Evolutionary conservation across 768 basidiomycete genomes (phyloP), one percentile per base, ranked within the genome.

Genomic region (Pleurotus citrinopileatus): DNA sequence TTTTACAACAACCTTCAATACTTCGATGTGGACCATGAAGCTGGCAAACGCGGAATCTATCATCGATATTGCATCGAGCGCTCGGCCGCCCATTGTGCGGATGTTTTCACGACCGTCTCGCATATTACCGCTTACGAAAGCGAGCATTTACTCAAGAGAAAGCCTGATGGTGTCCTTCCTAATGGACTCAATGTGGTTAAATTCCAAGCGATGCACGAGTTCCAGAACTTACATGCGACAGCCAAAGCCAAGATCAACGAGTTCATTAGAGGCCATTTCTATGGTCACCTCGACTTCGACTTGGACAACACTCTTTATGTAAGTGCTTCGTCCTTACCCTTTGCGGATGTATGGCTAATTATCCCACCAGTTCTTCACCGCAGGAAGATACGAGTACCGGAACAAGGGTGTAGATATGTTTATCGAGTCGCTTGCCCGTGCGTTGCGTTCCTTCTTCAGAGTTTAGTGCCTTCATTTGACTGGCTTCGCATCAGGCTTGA

Each of bases 321-420:
- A 56, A 42, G 84, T 71, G 13, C 13, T 36, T 42, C 52, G 19
- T 20, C 48, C 46, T 15, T 53, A 42, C 42, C 52, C 44, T 10
- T 45, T 12, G 9, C 25, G 42, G 36, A 15, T 55, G 32, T 44
- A 9, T 44, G 34, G 52, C 43, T 8, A 61, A 42, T 17, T 45
- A 62, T 28, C 1, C 45, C 9, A 34, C 28, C 65, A 97, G 91
- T 86, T 98, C 82, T 99, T 99, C 73, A 98, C 94, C 13, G 97
- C 97, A n/a, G 97, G 97, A 37, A 84, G 97, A 40, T 99, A 99
- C 70, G 97, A 99, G 70, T 99, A 97, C 70, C 82, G 97, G 37
- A 99, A 99, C 77, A 99, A 99, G 76, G 97, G 97, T 53, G 94
- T 98, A 26, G 97, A 99, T 67, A 97, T 99, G 96, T 99, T 98